These are phyloP conservation scores for Didymella glomerata DNA, from an alignment of 2,329 filamentous ascomycete genomes.

Conservation along the genomic window DNA sequence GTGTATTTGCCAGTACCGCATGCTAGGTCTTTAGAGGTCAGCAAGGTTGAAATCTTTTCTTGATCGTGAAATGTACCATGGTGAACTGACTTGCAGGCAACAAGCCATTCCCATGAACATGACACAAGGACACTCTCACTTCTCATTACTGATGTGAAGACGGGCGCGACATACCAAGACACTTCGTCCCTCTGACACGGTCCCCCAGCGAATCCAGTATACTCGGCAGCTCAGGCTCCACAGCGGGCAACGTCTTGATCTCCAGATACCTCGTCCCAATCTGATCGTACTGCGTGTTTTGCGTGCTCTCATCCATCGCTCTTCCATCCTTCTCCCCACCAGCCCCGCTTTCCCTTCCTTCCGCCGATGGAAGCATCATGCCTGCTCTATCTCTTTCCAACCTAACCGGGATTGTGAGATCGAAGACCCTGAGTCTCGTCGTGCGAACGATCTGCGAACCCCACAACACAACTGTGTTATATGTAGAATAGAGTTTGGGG, in stretches of 20 bases:
- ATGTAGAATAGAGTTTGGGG: slow-evolving; percentile 1
- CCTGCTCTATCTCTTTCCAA: background rate
- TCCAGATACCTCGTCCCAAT: slow-evolving; percentile 39
- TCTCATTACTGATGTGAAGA: background rate
- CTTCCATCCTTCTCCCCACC: background rate
- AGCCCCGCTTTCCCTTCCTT: background rate
- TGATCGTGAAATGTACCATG: background rate
- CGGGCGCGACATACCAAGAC: slow-evolving; percentile 35
- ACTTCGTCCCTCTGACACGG: slow-evolving; percentile 30
- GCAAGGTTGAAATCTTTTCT: background rate
- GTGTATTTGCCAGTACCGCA: slow-evolving; percentile 44
- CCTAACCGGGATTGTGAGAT: background rate
- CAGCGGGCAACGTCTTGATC: slow-evolving; percentile 35
- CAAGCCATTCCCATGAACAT: background rate
- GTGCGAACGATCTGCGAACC: background rate
- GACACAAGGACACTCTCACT: background rate
- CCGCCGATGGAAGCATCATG: background rate
- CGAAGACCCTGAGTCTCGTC: background rate
- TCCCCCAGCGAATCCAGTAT: slow-evolving; percentile 35
- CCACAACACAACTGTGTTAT: background rate
- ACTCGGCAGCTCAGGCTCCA: slow-evolving; percentile 34
- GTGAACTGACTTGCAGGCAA: background rate
- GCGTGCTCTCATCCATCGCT: slow-evolving; percentile 20
- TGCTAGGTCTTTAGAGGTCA: slow-evolving; percentile 35
- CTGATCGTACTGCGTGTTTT: slow-evolving; percentile 43